Evolutionary conservation across 2,329 filamentous ascomycete species (phyloP), one percentile per base, ranked within the genome.

Genomic region (Fusarium mexicanum): DNA sequence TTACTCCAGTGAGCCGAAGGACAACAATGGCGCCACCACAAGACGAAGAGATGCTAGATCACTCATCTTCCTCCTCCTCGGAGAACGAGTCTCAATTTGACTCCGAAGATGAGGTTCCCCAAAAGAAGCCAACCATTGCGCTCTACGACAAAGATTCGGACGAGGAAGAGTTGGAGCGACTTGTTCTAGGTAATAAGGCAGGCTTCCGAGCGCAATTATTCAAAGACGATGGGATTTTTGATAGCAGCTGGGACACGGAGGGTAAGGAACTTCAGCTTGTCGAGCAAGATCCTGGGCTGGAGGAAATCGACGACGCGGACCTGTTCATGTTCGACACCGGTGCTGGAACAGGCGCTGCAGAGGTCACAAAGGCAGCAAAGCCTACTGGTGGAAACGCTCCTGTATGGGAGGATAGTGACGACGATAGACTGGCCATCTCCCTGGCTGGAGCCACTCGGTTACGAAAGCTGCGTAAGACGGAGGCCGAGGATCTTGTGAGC

Each of bases 361-460:
- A 81, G 17, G 61, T 76, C 16, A 63, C 79, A 11, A 80, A 83
- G 41, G 59, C 79, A 24, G 40, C 72, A 47, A 74, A 77, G 26
- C 69, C 77, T 31, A 69, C 71, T 35, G 76, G 79, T 22, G 78
- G 72, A 53, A 85, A 88, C 47, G 85, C 86, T 26, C 87, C 92
- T 6, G 93, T 91, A 3, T 99, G 96, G 96, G 91, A 95, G 76
- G 96, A 99, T 81, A 98, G 95, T 82, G 96, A 99, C 78, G 96
- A 99, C 80, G 96, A 98, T 80, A 90, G 94, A 61, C 85, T 98
- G 71, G 90, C 91, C 12, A 88, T 99, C 55, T 98, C 96, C 20
- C 87, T 99, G 44, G 93, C 94, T 8, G 89, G 90, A 33, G 91
- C 92, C 50, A 89, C 91, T 54, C 89, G 93, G 73, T 82, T 98